Evolutionary conservation across 140 eudicot genomes (phyloP).

Genomic region (Erigeron philadelphicus): DNA sequence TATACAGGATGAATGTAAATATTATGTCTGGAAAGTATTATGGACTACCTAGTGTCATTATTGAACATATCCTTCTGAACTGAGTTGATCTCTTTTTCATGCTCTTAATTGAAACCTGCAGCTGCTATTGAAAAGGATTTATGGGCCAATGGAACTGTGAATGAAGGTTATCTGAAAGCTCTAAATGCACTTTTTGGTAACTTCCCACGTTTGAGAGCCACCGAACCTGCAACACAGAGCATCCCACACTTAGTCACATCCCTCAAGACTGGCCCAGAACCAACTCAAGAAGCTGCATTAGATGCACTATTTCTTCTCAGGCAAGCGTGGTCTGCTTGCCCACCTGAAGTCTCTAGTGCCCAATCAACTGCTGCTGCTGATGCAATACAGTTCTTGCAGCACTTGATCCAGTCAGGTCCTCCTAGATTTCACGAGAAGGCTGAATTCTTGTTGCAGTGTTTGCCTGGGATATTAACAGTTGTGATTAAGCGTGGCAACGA

Average conservation of each 20-base stretch:
- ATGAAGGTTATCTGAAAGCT: constrained; percentile 89
- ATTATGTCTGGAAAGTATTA: background rate
- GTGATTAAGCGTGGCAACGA: constrained; percentile 86
- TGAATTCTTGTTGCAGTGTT: constrained; percentile 84
- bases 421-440: constrained; percentile 98
- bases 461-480: constrained; percentile 89
- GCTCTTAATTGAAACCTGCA: constrained; percentile 33
- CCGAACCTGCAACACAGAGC: constrained; percentile 95
- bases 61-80: background rate
- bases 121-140: constrained; percentile 95
- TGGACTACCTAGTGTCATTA: constrained; percentile 9
- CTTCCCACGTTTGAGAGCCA: constrained; percentile 93
- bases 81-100: constrained; percentile 1
- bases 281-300: constrained; percentile 99
- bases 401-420: constrained; percentile 91
- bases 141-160: constrained; percentile 92
- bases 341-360: constrained; percentile 90
- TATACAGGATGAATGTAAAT: background rate
- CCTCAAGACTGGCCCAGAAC: constrained; percentile 89
- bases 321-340: constrained; percentile 99
- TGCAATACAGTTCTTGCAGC: constrained; percentile 89
- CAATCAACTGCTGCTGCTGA: constrained; percentile 99
- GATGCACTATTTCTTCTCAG: constrained; percentile 90
- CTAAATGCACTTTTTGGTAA: constrained; percentile 89
- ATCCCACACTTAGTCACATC: constrained; percentile 93